These are phyloP conservation scores for Tylopilus sp. DNA, from an alignment of 1,284 basidiomycete genomes.

Conservation along the genomic window DNA sequence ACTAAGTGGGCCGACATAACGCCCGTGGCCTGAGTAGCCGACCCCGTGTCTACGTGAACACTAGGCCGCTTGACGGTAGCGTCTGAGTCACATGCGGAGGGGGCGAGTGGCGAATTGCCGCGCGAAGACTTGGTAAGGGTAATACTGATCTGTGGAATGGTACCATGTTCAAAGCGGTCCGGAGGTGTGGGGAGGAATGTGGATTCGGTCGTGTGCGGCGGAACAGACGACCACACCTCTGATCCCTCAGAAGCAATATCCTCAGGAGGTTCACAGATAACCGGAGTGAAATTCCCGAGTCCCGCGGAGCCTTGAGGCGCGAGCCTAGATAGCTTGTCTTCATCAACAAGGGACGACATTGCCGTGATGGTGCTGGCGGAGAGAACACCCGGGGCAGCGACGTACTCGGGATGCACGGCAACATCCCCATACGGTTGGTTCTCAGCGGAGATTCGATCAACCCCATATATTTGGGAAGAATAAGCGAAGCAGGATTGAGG, in stretches of 20 bases:
- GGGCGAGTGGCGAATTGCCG: constrained; percentile 27
- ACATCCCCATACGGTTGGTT: constrained; percentile 13
- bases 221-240: constrained; percentile 14
- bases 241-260: constrained; percentile 25
- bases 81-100: constrained; percentile 30
- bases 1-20: constrained; percentile 11
- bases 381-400: constrained; percentile 17
- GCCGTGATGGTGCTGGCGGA: constrained; percentile 18
- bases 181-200: constrained; percentile 13
- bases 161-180: constrained; percentile 14
- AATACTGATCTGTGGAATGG: constrained; percentile 30
- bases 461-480: constrained; percentile 27
- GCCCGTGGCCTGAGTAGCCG: constrained; percentile 23
- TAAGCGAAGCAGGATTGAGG: constrained; percentile 24
- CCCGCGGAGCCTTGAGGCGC: constrained; percentile 23
- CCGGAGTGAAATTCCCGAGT: constrained; percentile 26
- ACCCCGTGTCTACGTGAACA: constrained; percentile 31
- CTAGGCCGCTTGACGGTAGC: constrained; percentile 27
- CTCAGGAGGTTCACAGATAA: constrained; percentile 32
- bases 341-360: constrained; percentile 14
- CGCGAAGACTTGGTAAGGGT: constrained; percentile 30
- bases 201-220: constrained; percentile 12
- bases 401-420: constrained; percentile 15
- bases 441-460: constrained; percentile 24
- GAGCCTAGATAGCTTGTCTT: constrained; percentile 11